These are phyloP conservation scores for Barnettozyma salicaria DNA, from an alignment of 805 yeast species.

Conservation along the genomic window DNA sequence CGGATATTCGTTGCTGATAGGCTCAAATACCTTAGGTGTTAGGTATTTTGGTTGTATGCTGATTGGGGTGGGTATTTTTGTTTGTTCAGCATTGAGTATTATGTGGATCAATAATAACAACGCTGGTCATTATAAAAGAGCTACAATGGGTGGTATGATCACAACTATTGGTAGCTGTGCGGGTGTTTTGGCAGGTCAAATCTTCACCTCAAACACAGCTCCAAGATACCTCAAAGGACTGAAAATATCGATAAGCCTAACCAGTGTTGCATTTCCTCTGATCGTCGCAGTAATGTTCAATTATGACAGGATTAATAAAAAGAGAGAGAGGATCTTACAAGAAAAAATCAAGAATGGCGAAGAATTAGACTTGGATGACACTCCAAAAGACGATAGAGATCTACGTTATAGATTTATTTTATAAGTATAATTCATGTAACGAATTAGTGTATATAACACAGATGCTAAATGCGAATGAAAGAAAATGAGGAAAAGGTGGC, in stretches of 20 bases:
- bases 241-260: slow-evolving; percentile 18
- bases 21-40: slow-evolving; percentile 30
- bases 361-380: slow-evolving; percentile 7
- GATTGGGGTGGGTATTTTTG: slow-evolving; percentile 34
- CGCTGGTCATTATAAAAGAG: slow-evolving; percentile 36
- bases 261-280: slow-evolving; percentile 21
- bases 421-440: slow-evolving; percentile 13
- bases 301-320: slow-evolving; percentile 15
- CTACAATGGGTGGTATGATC: slow-evolving; percentile 34
- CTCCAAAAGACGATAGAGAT: slow-evolving; percentile 24
- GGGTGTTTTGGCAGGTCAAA: slow-evolving; percentile 35
- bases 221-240: slow-evolving; percentile 34
- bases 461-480: neutral
- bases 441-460: neutral
- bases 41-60: slow-evolving; percentile 35
- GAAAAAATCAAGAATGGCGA: slow-evolving; percentile 13
- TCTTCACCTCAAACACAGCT: slow-evolving; percentile 33
- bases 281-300: slow-evolving; percentile 17
- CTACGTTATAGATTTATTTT: slow-evolving; percentile 14
- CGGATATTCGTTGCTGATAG: slow-evolving; percentile 31
- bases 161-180: slow-evolving; percentile 32
- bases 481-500: neutral
- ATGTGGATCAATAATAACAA: slow-evolving; percentile 37
- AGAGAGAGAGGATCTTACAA: slow-evolving; percentile 11
- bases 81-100: slow-evolving; percentile 34